Evolutionary conservation across 345 rosid species (phyloP).

Genomic region (Boechera retrofracta): DNA sequence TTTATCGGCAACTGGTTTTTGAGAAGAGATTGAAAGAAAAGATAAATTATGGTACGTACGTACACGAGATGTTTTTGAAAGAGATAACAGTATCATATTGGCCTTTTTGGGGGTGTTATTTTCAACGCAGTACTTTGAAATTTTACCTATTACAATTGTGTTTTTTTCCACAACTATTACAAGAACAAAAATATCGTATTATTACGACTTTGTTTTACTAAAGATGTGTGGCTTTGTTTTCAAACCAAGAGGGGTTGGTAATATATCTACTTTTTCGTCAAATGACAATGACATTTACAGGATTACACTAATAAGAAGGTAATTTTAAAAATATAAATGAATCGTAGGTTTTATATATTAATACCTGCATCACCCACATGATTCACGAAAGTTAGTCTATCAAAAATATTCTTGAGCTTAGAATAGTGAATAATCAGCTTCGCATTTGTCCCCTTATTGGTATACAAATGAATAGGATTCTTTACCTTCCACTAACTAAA

Average conservation of each 20-base stretch:
- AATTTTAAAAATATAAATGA: background rate
- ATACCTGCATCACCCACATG: conserved; percentile 1
- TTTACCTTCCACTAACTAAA: conserved; percentile 36
- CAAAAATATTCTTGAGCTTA: conserved; percentile 1
- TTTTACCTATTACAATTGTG: background rate
- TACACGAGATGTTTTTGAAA: background rate
- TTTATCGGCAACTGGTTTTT: background rate
- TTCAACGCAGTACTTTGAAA: background rate
- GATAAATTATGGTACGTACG: background rate
- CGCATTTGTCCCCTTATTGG: conserved; percentile 38
- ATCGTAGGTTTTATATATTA: conserved; percentile 15
- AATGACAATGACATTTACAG: background rate
- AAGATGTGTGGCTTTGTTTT: conserved; percentile 1
- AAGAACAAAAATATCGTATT: background rate
- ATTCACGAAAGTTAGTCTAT: conserved; percentile 7
- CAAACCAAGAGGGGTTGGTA: conserved; percentile 20
- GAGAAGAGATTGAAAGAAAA: conserved; percentile 1
- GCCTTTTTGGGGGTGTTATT: background rate
- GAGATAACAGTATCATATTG: background rate
- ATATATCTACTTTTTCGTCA: background rate
- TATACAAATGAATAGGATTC: conserved; percentile 29
- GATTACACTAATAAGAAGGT: background rate
- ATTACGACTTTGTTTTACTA: background rate
- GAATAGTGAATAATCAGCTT: conserved; percentile 10
- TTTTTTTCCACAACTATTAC: background rate